Percentiles rank a stretch among this genome's conserved stretches.
phyloP scores from a whole-genome alignment of 192 early-diverging fungal species.

The Tieghemiomyces parasiticus region DNA sequence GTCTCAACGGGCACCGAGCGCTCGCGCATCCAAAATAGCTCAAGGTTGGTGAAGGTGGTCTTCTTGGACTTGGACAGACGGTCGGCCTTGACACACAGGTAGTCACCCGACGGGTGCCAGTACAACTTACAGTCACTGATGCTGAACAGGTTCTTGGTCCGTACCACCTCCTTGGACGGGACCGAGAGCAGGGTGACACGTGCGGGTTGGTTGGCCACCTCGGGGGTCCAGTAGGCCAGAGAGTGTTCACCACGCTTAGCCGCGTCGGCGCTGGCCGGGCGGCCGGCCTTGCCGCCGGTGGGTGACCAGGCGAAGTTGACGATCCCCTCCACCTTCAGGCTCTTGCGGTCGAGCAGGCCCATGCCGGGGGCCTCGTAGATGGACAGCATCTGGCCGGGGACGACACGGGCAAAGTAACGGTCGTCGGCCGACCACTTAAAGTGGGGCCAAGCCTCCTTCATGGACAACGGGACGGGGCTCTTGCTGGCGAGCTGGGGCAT shows the following conservation, averaged over 20 bases:
- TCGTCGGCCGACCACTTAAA: conserved; percentile 96
- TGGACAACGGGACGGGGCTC: conserved; percentile 8
- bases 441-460: conserved; percentile 50
- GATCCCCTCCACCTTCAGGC: conserved; percentile 67
- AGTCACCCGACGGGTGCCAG: conserved; percentile 85
- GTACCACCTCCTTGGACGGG: conserved; percentile 70
- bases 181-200: conserved; percentile 81
- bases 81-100: conserved; percentile 86
- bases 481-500: conserved; percentile 23
- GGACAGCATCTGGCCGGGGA: conserved; percentile 53
- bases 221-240: conserved; percentile 92
- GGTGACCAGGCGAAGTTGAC: conserved; percentile 69
- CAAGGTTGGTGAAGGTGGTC: conserved; percentile 71
- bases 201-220: conserved; percentile 89
- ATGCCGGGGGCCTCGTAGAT: conserved; percentile 92
- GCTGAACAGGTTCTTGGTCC: conserved; percentile 97
- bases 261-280: conserved; percentile 15
- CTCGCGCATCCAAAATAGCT: conserved; percentile 87
- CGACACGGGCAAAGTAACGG: conserved; percentile 84
- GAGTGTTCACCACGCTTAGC: conserved; percentile 38
- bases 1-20: conserved; percentile 95
- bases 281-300: conserved; percentile 19
- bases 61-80: conserved; percentile 86
- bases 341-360: conserved; percentile 89
- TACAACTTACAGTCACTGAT: conserved; percentile 75